A percentile compares a stretch with the other conserved stretches of the same genome.
These are phyloP conservation scores for Mrakia gelida DNA, from an alignment of 768 basidiomycete species.

Conservation along the genomic window DNA sequence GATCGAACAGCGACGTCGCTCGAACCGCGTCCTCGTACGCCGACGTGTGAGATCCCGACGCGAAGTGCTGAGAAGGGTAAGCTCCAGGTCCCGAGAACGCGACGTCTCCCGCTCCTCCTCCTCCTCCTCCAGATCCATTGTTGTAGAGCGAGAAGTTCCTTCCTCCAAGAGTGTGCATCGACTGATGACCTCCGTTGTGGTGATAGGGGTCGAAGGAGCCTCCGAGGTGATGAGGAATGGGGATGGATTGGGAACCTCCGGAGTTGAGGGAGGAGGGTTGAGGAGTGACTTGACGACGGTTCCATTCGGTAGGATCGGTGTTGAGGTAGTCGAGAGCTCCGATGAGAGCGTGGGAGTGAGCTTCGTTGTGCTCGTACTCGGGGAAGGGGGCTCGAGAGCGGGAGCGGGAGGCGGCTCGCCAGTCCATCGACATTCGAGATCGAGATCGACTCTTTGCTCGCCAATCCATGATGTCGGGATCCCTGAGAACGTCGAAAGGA, in stretches of 20 bases:
- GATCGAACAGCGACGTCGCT: conserved; percentile 38
- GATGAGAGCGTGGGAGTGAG: conserved; percentile 45
- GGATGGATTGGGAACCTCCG: conserved; percentile 29
- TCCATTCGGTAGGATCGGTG: conserved; percentile 19
- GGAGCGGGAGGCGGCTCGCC: conserved; percentile 54
- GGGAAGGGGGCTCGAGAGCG: conserved; percentile 59
- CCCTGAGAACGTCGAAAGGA: neutral
- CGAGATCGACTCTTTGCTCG: conserved; percentile 54
- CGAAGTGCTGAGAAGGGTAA: conserved; percentile 17
- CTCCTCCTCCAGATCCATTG: neutral
- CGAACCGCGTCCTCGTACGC: conserved; percentile 38
- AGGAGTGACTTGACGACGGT: neutral
- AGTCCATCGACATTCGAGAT: conserved; percentile 62
- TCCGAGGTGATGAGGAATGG: conserved; percentile 27
- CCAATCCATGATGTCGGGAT: conserved; percentile 70
- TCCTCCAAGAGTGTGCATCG: conserved; percentile 23
- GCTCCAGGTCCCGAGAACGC: conserved; percentile 30
- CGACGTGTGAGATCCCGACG: neutral
- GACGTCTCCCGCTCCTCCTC: conserved; percentile 24
- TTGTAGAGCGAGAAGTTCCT: conserved; percentile 24
- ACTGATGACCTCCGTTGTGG: conserved; percentile 10
- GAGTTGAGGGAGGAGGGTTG: conserved; percentile 19
- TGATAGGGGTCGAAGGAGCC: conserved; percentile 12
- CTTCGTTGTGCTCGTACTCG: conserved; percentile 51
- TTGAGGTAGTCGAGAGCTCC: conserved; percentile 35